Base-by-base conservation (phyloP, 495 filamentous ascomycete species). In the Neurospora sp. region DNA sequence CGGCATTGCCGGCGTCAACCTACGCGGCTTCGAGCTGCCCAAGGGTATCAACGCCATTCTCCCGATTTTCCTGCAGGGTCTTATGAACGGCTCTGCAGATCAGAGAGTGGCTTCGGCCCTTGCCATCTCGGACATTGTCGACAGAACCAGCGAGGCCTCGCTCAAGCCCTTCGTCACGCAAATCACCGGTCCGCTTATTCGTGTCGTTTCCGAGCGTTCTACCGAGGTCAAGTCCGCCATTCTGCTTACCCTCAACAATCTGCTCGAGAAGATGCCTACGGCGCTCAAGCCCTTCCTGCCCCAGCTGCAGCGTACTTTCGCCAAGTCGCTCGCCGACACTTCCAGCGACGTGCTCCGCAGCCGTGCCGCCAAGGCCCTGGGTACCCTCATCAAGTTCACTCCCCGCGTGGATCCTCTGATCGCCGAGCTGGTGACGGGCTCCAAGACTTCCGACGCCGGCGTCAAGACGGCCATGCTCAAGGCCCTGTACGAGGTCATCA, bases 11-110 rank as follows among this genome's bases (percentile, higher is more conserved):
- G 96, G 96, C 6, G 87, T 90, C 31, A 89, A 95, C 77, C 86
- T 99, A 20, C 87, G 94, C 10, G 96, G 96, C 37, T 99, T 99
- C 85, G 88, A 90, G 71, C 84, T 99, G 70, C 96, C 96, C 7
- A 99, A 98, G 88, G 96, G 96, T 71, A 98, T 99, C 86, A 97
- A 93, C 79, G 93, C 96, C 71, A 91, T 99, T 73, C 83, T 99
- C 68, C 96, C 96, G 4, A 98, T 99, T 76, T 98, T 99, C 88
- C 82, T 98, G 74, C 96, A 99, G 78, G 96, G 95, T 83, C 87
- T 99, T 74, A 96, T 98, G 89, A 97, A 98, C 77, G 96, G 96
- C 72, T 94, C 91, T 20, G 81, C 91, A 12, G 96, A 99, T 5
- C 96, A 98, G 83, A 87, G 94, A 78, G 96, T 92, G 18, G 91